phyloP scores from a whole-genome alignment of 371 early-diverging fungal species.

The Mucor saturninus region DNA sequence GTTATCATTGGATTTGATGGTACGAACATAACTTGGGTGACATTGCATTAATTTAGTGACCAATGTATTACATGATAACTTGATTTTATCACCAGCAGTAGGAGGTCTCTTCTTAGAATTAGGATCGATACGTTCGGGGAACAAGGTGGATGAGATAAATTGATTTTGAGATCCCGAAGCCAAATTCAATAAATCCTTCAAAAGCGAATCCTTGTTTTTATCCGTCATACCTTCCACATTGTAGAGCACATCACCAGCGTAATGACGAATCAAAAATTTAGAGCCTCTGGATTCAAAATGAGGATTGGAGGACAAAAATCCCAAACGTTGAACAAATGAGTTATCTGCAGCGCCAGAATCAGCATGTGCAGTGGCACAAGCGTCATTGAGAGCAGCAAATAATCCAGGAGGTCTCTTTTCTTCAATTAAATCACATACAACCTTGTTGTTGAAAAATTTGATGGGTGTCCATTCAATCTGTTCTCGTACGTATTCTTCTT shows the following conservation, averaged over 20 bases:
- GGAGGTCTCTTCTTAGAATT: slow-evolving; percentile 90
- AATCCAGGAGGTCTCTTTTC: slow-evolving; percentile 93
- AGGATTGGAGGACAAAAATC: slow-evolving; percentile 69
- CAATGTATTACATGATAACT: slow-evolving; percentile 71
- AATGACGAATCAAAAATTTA: slow-evolving; percentile 91
- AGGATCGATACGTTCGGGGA: slow-evolving; percentile 89
- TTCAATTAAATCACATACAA: slow-evolving; percentile 97
- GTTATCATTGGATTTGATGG: slow-evolving; percentile 98
- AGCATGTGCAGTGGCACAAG: slow-evolving; percentile 90
- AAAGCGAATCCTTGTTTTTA: slow-evolving; percentile 97
- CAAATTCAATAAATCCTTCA: slow-evolving; percentile 87
- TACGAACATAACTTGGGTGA: slow-evolving; percentile 97
- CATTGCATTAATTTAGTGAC: slow-evolving; percentile 94
- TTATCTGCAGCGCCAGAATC: slow-evolving; percentile 89
- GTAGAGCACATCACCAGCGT: slow-evolving; percentile 96
- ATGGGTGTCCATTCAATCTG: slow-evolving; percentile 99
- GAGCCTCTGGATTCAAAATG: slow-evolving; percentile 83
- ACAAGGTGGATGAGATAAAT: slow-evolving; percentile 70
- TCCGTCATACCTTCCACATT: slow-evolving; percentile 96
- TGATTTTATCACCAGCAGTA: slow-evolving; percentile 87
- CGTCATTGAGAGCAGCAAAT: slow-evolving; percentile 94
- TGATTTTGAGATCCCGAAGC: slow-evolving; percentile 72
- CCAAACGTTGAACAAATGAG: slow-evolving; percentile 81
- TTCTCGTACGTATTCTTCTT: slow-evolving; percentile 97
- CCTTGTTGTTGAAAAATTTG: slow-evolving; percentile 98